Percentiles rank a stretch among this genome's conserved stretches.
Evolutionary conservation across 1,139 yeast species (phyloP).

Genomic region (Pichia norvegensis): DNA sequence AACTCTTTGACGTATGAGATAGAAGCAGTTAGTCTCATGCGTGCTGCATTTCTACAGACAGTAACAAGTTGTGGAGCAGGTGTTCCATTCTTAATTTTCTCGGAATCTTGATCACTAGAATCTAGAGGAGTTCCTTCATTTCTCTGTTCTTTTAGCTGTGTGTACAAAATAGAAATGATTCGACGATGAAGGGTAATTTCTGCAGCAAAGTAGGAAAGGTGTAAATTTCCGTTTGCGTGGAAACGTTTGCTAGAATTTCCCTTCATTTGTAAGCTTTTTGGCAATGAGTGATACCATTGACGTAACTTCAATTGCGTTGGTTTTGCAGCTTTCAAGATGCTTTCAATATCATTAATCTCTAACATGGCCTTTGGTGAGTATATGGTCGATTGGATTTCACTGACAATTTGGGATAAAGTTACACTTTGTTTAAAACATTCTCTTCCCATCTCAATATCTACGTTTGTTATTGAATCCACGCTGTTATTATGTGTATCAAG

Average conservation of each 20-base stretch:
- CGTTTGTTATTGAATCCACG: conserved; percentile 32
- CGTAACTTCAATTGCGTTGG: conserved; percentile 75
- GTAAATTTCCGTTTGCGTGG: conserved; percentile 62
- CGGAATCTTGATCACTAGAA: background rate
- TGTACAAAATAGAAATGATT: conserved; percentile 50
- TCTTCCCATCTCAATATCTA: conserved; percentile 65
- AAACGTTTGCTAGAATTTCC: conserved; percentile 51
- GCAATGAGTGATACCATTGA: conserved; percentile 79
- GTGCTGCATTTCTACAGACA: conserved; percentile 81
- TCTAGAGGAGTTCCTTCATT: background rate
- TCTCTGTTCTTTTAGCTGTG: conserved; percentile 3
- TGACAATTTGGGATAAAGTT: conserved; percentile 58
- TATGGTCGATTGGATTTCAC: conserved; percentile 63
- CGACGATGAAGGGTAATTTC: conserved; percentile 79
- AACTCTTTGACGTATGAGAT: conserved; percentile 70
- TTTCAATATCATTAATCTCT: conserved; percentile 49
- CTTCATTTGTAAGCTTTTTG: conserved; percentile 59
- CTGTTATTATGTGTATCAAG: conserved; percentile 21
- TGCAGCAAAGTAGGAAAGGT: conserved; percentile 78
- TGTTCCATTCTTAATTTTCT: conserved; percentile 28
- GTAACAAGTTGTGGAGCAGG: conserved; percentile 58
- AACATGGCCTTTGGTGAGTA: conserved; percentile 63
- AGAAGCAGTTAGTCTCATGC: conserved; percentile 70
- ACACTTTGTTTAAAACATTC: conserved; percentile 63
- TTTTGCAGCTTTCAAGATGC: conserved; percentile 67